Evolutionary conservation across 257 asterid genomes (phyloP).

Genomic region (Solanum gracilifrons): DNA sequence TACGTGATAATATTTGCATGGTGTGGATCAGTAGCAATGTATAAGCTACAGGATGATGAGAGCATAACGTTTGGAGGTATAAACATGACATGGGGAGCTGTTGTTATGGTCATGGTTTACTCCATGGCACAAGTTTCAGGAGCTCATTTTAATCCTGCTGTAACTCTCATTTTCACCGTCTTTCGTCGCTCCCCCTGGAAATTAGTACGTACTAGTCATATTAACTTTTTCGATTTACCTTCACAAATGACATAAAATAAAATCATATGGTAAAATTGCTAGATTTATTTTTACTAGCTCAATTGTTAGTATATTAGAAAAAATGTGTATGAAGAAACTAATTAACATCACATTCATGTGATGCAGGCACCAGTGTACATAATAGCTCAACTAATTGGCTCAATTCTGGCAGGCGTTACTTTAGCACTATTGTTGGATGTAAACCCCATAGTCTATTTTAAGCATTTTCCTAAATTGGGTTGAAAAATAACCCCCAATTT

Average conservation of each 20-base stretch:
- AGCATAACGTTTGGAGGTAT: conserved; percentile 53
- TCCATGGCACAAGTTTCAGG: conserved; percentile 69
- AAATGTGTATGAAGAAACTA: neutral
- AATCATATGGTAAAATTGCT: neutral
- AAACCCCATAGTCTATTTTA: conserved; percentile 32
- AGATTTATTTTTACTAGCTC: neutral
- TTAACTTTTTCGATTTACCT: neutral
- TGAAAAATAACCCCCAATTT: neutral
- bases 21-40: conserved; percentile 54
- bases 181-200: conserved; percentile 57
- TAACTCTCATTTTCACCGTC: conserved; percentile 45
- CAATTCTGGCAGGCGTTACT: conserved; percentile 51
- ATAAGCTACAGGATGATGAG: conserved; percentile 41
- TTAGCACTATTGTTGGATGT: conserved; percentile 33
- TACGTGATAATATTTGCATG: conserved; percentile 60
- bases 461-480: conserved; percentile 30
- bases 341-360: neutral
- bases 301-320: neutral
- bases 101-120: conserved; percentile 65
- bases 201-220: conserved; percentile 18
- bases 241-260: neutral
- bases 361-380: conserved; percentile 54
- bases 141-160: conserved; percentile 88
- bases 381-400: conserved; percentile 47
- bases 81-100: conserved; percentile 61